Evolutionary conservation across 2,329 filamentous ascomycete genomes (phyloP), one percentile per base, ranked within the genome.

Genomic region (Cytospora mali): DNA sequence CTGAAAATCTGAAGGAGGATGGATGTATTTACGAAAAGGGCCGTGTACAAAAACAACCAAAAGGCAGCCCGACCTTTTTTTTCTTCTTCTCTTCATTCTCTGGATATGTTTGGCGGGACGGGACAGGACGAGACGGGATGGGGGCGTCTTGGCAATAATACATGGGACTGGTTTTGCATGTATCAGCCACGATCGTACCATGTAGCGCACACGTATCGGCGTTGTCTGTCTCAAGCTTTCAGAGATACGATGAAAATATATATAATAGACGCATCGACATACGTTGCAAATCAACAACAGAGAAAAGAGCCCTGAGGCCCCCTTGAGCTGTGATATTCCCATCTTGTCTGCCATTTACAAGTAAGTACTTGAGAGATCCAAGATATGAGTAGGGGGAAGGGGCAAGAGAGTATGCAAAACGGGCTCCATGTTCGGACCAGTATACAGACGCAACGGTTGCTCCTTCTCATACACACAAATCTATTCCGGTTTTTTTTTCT

Each of bases 251-350:
- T n/a, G 35, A 35, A 23, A 25, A 51, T 25, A 18, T 1, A 28
- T n/a, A 39, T 55, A 55, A 55, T 55, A 55, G 52, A 55, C 52
- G 52, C 27, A 33, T 23, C 23, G 18, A n/a, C 42, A 55, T 33
- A 55, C 52, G 52, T 55, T 55, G 52, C 31, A 55, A 13, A 23
- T 13, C 35, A n/a, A 35, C 16, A 46, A 46, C 7, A 23, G 11
- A 9, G n/a, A 13, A 46, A 5, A 39, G 29, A 31, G 13, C 14
- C 35, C 35, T 7, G 4, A 18, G 7, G 35, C 2, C 16, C 35
- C 11, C 33, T 14, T 35, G 35, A 14, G 35, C 48, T 51, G 25
- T 51, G 25, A 51, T 28, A 16, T 23, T 21, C n/a, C 42, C 42
- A 4, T 4, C 5, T 46, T 18, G 21, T 23, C 39, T 9, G 42